phyloP scores from a whole-genome alignment of 2,329 filamentous ascomycete genomes.

The Pseudogymnoascus sp. region DNA sequence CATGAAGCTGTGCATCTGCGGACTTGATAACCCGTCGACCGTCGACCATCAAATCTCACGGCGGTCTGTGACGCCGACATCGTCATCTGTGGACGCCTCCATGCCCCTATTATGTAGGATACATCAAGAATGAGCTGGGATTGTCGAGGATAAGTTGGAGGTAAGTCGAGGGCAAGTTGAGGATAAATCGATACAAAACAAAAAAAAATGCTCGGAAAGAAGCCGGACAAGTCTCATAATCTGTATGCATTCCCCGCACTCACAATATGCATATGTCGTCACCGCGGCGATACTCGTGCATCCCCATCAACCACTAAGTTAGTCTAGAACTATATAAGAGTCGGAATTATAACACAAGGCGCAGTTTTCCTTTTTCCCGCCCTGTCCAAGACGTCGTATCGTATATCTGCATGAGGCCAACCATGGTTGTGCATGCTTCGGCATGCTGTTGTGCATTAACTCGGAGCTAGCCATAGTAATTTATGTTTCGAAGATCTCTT shows the following conservation, averaged over 20 bases:
- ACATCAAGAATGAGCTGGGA: not conserved
- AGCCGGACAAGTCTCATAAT: not conserved
- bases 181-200: not conserved
- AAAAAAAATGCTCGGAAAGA: not conserved
- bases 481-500: not conserved
- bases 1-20: not conserved
- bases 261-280: not conserved
- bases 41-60: not conserved
- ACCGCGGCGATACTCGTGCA: not conserved
- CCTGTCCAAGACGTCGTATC: not conserved
- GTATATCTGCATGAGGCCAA: not conserved
- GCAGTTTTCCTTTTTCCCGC: not conserved
- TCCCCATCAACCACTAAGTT: not conserved
- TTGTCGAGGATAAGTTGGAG: not conserved
- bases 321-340: not conserved
- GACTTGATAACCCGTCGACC: not conserved
- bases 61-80: not conserved
- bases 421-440: not conserved
- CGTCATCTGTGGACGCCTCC: not conserved
- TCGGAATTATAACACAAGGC: not conserved
- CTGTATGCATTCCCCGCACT: not conserved
- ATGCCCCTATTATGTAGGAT: not conserved
- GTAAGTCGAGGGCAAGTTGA: not conserved
- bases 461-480: not conserved
- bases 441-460: not conserved